Evolutionary conservation across 2,329 filamentous ascomycete species (phyloP).

Genomic region (Fusarium udum): DNA sequence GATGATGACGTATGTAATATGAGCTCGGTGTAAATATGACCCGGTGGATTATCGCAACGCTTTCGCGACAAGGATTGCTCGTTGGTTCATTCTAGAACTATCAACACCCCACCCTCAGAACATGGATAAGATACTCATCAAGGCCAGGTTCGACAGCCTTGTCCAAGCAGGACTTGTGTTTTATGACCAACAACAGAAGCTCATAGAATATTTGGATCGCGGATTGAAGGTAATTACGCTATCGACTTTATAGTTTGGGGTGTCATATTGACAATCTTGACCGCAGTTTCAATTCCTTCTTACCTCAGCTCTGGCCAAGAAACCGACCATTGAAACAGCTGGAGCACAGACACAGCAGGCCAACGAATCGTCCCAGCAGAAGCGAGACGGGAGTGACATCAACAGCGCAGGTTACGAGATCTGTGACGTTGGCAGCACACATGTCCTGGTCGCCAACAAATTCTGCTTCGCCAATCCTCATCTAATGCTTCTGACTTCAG

Average conservation of each 20-base stretch:
- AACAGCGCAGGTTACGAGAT: neutral
- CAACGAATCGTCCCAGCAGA: accelerated
- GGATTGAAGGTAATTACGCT: neutral
- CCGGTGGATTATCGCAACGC: neutral
- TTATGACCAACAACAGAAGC: neutral
- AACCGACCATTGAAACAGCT: neutral
- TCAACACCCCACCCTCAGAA: too few relatives aligned
- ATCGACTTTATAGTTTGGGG: accelerated
- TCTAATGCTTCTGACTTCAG: neutral
- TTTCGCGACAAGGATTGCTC: neutral
- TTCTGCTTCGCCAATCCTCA: conserved; percentile 2
- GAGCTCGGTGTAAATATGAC: neutral
- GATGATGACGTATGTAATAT: neutral
- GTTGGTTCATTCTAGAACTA: neutral
- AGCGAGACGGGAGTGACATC: neutral
- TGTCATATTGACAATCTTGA: neutral
- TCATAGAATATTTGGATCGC: neutral
- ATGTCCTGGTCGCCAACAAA: neutral
- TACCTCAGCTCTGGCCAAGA: neutral
- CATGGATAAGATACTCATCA: neutral
- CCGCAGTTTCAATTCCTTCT: neutral
- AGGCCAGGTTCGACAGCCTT: neutral
- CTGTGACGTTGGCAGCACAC: neutral
- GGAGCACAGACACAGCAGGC: accelerated
- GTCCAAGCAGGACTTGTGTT: neutral